These are phyloP conservation scores for Diaporthe aspalathi DNA, from an alignment of 2,329 filamentous ascomycete species.

Conservation along the genomic window DNA sequence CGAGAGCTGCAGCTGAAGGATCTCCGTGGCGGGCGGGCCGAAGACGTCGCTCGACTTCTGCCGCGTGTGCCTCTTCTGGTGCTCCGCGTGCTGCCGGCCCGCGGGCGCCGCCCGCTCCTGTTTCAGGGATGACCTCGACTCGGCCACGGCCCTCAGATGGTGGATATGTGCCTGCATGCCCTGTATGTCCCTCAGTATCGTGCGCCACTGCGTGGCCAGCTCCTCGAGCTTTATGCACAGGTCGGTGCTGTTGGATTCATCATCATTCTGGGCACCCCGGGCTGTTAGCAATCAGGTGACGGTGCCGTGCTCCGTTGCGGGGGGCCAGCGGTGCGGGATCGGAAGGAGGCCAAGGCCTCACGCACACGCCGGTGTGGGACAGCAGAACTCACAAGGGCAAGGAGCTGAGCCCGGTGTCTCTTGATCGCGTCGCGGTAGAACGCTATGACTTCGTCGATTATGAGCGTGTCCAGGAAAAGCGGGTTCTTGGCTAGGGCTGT, in stretches of 20 bases:
- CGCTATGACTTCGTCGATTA: slow-evolving; percentile 38
- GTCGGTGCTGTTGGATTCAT: slow-evolving; percentile 33
- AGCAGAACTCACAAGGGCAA: slow-evolving; percentile 31
- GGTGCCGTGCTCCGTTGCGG: too few relatives aligned
- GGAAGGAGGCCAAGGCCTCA: background rate
- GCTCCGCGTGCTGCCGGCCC: background rate
- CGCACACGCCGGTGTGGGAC: background rate
- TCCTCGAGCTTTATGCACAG: slow-evolving; percentile 36
- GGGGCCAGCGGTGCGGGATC: background rate
- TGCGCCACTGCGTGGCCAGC: slow-evolving; percentile 35
- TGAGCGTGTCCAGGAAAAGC: slow-evolving; percentile 38
- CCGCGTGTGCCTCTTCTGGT: slow-evolving; percentile 32
- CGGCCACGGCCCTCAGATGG: slow-evolving; percentile 32
- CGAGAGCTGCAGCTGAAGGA: slow-evolving; percentile 38
- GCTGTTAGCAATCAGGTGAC: background rate
- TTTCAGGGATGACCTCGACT: background rate
- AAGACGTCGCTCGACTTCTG: slow-evolving; percentile 39
- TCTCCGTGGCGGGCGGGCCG: slow-evolving; percentile 35
- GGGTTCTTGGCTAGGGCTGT: slow-evolving; percentile 36
- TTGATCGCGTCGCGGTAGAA: slow-evolving; percentile 39
- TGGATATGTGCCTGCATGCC: slow-evolving; percentile 34
- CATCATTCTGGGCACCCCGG: slow-evolving; percentile 36
- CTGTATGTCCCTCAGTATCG: slow-evolving; percentile 33
- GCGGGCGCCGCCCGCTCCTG: background rate
- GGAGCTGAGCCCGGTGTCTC: slow-evolving; percentile 34